A percentile compares a stretch with the other conserved stretches of the same genome.
These are phyloP conservation scores for Paraglomus occultum DNA, from an alignment of 192 early-diverging fungal species.

Conservation along the genomic window DNA sequence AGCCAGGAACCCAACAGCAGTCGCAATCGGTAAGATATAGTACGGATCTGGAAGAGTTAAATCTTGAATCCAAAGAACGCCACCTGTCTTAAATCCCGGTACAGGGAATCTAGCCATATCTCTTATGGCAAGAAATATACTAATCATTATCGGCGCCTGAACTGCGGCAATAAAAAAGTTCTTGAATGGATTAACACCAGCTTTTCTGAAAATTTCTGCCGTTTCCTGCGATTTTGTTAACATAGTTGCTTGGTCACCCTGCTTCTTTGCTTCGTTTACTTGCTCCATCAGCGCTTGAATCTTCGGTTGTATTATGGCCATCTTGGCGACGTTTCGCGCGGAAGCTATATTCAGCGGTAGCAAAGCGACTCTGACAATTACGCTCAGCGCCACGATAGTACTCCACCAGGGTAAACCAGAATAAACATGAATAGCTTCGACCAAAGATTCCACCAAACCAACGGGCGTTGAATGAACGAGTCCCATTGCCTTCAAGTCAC, in stretches of 20 bases:
- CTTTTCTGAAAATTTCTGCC: constrained; percentile 55
- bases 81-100: constrained; percentile 76
- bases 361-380: constrained; percentile 65
- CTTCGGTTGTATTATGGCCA: constrained; percentile 73
- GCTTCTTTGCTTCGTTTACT: constrained; percentile 55
- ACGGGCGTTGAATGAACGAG: constrained; percentile 70
- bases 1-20: constrained; percentile 65
- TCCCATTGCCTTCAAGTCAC: constrained; percentile 83
- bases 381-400: constrained; percentile 71
- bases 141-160: constrained; percentile 82
- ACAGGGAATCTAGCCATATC: constrained; percentile 80
- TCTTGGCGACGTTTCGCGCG: constrained; percentile 65
- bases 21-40: constrained; percentile 76
- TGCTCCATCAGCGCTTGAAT: constrained; percentile 64
- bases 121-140: constrained; percentile 79
- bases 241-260: constrained; percentile 55
- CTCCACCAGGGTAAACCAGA: constrained; percentile 94
- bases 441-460: constrained; percentile 62
- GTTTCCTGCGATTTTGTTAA: constrained; percentile 54
- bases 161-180: constrained; percentile 58
- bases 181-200: constrained; percentile 63
- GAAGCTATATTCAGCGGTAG: constrained; percentile 73
- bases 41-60: constrained; percentile 78
- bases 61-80: constrained; percentile 83
- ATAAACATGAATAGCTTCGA: constrained; percentile 79